These are phyloP conservation scores for Thuja plicata DNA, from an alignment of 83 land plant genomes.

Conservation along the genomic window DNA sequence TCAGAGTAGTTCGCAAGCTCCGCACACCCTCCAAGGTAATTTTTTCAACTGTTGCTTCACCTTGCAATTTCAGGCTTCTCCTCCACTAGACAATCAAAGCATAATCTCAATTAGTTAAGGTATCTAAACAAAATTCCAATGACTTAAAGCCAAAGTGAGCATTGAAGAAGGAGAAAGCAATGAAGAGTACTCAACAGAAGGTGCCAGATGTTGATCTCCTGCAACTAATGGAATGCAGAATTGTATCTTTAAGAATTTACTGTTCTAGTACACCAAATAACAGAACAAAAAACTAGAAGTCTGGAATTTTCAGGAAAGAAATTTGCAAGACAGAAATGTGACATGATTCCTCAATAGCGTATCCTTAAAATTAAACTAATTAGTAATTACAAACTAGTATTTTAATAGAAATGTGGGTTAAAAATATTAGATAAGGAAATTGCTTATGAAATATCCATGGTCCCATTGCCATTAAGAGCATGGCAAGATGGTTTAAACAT, in stretches of 20 bases:
- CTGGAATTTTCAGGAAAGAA: not conserved
- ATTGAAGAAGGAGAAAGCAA: not conserved
- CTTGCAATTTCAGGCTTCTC: constrained; percentile 78
- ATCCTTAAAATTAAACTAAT: not conserved
- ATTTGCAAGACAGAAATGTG: not conserved
- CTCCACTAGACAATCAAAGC: constrained; percentile 69
- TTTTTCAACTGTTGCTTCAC: constrained; percentile 88
- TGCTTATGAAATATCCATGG: not conserved
- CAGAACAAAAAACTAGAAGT: not conserved
- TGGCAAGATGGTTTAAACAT: too few species aligned
- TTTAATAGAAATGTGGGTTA: not conserved
- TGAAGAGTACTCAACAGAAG: not conserved
- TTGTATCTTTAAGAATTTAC: not conserved
- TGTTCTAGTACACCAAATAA: not conserved
- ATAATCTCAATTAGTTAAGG: not conserved
- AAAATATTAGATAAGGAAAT: not conserved
- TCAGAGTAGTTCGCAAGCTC: constrained; percentile 78
- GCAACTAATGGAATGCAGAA: not conserved
- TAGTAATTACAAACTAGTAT: not conserved
- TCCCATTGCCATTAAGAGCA: too few species aligned
- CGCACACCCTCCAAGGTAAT: constrained; percentile 93
- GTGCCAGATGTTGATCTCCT: not conserved
- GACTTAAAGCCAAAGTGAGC: not conserved
- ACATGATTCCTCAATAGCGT: not conserved
- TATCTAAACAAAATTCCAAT: not conserved